Evolutionary conservation across 2,329 filamentous ascomycete species (phyloP), one percentile per base, ranked within the genome.

Genomic region (Xylariales sp.): DNA sequence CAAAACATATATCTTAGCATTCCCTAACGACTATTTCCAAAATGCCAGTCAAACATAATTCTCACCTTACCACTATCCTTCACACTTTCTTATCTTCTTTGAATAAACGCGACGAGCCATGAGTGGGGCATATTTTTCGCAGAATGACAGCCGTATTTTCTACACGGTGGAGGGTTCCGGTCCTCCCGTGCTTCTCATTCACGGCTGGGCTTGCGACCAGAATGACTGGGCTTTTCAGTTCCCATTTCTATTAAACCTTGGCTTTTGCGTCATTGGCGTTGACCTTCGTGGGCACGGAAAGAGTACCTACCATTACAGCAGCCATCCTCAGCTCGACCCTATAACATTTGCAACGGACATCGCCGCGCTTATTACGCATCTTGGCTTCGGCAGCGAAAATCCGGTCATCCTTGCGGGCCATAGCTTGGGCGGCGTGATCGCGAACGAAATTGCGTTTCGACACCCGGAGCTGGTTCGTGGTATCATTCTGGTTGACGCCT

Each of bases 221-320:
- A 40, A 13, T 13, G 38, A 40, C 28, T 40, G 33, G 33, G 33
- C 25, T 15, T 32, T 37, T 33, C 38, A 40, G 21, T 8, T 40
- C 25, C 33, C 38, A 3, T 27, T 40, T 12, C 38, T 40, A 7
- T 29, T 37, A 5, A 19, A 15, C 5, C 25, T 16, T 6, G 13
- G 25, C 6, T 37, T 40, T 24, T 29, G 38, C 19, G 33, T 40
- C 28, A 32, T 40, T 23, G 21, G 19, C 17, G 27, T 32, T 15
- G 38, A 40, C 27, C 20, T 37, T 30, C 40, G 40, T 28, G 40
- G 40, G 6, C 40, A 42, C 21, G 40, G 40, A n/a, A 23, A 21
- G 14, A 42, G 40, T 24, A 28, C 31, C 10, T 15, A 29, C 17
- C 16, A 40, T 5, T 11, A 35, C 29, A 5, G 17, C 23, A 24